A percentile compares a stretch with the other conserved stretches of the same genome.
phyloP scores from a whole-genome alignment of 148 eudicot genomes.

The Persicaria maculosa region DNA sequence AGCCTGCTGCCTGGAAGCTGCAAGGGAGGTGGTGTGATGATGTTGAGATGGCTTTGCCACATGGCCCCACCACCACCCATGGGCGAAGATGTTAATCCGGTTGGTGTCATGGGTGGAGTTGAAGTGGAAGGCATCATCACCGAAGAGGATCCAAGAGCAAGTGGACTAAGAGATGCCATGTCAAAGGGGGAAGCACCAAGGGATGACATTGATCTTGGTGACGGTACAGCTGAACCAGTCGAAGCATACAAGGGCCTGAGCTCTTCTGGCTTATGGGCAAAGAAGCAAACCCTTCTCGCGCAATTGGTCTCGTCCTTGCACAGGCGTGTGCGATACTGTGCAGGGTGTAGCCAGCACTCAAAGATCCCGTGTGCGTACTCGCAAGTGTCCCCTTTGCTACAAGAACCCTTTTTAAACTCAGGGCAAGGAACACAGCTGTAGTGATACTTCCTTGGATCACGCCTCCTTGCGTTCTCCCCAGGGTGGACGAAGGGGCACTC shows the following conservation, averaged over 20 bases:
- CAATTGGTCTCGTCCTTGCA: conserved; percentile 91
- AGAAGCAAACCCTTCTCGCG: conserved; percentile 76
- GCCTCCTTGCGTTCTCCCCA: conserved; percentile 85
- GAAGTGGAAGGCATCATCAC: conserved; percentile 24
- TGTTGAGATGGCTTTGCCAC: conserved; percentile 55
- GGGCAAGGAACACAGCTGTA: conserved; percentile 97
- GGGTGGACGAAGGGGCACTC: conserved; percentile 98
- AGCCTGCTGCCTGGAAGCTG: conserved; percentile 77
- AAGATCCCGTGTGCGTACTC: conserved; percentile 97
- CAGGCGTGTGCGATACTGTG: conserved; percentile 78
- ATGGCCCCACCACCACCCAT: conserved; percentile 33
- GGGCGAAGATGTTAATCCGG: conserved; percentile 48
- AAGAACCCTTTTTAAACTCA: conserved; percentile 73
- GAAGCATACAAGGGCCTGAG: conserved; percentile 81
- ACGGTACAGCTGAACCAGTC: conserved; percentile 86
- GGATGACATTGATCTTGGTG: conserved; percentile 31
- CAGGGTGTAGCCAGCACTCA: conserved; percentile 96
- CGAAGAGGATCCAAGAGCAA: conserved; percentile 23
- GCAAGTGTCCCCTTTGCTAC: conserved; percentile 63
- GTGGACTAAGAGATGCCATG: conserved; percentile 13
- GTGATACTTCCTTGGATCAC: conserved; percentile 70
- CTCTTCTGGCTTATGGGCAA: conserved; percentile 82
- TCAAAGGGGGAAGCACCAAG: conserved; percentile 12
- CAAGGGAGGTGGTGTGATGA: conserved; percentile 44
- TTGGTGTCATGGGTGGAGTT: conserved; percentile 68